Conservation (phyloP, 768 basidiomycete genomes). For the Phanerochaete sordida region DNA sequence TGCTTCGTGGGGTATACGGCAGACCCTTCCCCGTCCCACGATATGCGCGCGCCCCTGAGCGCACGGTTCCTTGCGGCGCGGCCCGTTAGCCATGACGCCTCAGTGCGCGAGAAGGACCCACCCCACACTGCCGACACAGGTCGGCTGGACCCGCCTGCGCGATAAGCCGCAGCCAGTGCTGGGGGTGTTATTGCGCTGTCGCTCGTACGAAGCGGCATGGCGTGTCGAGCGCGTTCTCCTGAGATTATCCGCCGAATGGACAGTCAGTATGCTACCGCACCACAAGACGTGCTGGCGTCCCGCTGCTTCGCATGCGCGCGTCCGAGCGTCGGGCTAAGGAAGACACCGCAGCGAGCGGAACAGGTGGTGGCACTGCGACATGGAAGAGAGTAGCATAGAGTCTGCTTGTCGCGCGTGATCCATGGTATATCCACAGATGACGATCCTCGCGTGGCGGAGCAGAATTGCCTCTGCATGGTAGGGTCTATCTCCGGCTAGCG, state of each 20-base stretch:
- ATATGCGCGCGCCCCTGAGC: background rate
- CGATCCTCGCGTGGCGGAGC: too few relatives aligned
- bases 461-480: background rate
- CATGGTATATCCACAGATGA: too few relatives aligned
- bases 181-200: background rate
- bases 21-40: background rate
- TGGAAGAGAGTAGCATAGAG: too few relatives aligned
- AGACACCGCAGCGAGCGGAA: too few relatives aligned
- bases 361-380: too few relatives aligned
- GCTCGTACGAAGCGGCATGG: background rate
- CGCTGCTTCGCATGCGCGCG: too few relatives aligned
- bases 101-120: background rate
- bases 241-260: background rate
- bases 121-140: background rate
- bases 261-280: background rate
- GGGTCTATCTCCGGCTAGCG: background rate
- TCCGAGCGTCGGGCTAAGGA: too few relatives aligned
- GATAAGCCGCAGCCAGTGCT: background rate
- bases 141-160: background rate
- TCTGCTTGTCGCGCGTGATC: too few relatives aligned
- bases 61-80: background rate
- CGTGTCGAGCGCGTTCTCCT: background rate
- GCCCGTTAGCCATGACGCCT: background rate
- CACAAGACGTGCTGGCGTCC: background rate
- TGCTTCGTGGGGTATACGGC: background rate